phyloP scores from a whole-genome alignment of 2,329 filamentous ascomycete genomes.

The Colletotrichum musicola region DNA sequence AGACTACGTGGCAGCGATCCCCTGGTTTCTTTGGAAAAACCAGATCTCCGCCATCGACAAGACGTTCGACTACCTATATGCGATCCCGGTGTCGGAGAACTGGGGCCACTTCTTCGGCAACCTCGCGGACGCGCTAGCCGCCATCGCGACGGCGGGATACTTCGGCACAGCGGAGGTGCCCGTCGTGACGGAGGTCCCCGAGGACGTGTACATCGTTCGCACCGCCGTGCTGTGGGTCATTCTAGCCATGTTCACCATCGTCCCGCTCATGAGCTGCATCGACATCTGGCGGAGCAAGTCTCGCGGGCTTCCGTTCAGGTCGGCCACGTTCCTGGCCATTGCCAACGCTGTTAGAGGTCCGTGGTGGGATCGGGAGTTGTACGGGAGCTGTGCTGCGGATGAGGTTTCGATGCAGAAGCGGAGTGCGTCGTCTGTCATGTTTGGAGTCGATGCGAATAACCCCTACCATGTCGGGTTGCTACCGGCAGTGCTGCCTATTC shows the following conservation, averaged over 20 bases:
- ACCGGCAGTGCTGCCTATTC: conserved; percentile 21
- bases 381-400: conserved; percentile 22
- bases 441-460: conserved; percentile 7
- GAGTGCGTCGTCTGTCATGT: conserved; percentile 19
- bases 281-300: conserved; percentile 29
- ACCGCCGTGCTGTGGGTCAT: conserved; percentile 22
- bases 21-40: conserved; percentile 13
- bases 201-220: conserved; percentile 18
- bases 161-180: conserved; percentile 22
- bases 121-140: conserved; percentile 11
- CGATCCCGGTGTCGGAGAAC: background rate
- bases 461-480: conserved; percentile 4
- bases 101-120: conserved; percentile 28
- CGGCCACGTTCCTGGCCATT: conserved; percentile 24
- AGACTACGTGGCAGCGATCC: conserved; percentile 20
- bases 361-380: conserved; percentile 22
- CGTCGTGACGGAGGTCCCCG: background rate
- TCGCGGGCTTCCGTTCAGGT: conserved; percentile 8
- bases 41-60: conserved; percentile 8
- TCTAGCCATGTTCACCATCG: conserved; percentile 8
- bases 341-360: conserved; percentile 23
- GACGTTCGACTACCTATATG: conserved; percentile 17
- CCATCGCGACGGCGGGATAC: conserved; percentile 19
- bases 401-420: conserved; percentile 15
- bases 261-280: conserved; percentile 9